A percentile compares a stretch with the other conserved stretches of the same genome.
Conservation (phyloP, 164 flowering plant genomes). For the Vitis vinifera region ASM3070453v1 NC_081809.1:12614501-12615000, state of each 20-base stretch:
- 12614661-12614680: not conserved
- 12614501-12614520: too few species aligned
- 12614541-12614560: too few species aligned
- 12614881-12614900: too few species aligned
- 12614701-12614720: slow-evolving; percentile 85
- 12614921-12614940: too few species aligned
- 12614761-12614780: slow-evolving; percentile 81
- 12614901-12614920: too few species aligned
- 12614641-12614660: not conserved
- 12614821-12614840: not conserved
- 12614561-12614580: not conserved
- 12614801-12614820: not conserved
- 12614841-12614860: not conserved
- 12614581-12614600: not conserved
- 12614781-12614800: not conserved
- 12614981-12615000: too few species aligned
- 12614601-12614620: not conserved
- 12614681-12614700: slow-evolving; percentile 35
- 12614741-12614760: slow-evolving; percentile 90
- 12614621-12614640: not conserved
- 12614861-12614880: too few species aligned
- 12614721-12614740: slow-evolving; percentile 80
- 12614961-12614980: too few species aligned
- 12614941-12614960: too few species aligned
- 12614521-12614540: too few species aligned